Base-by-base conservation (phyloP, 2,329 filamentous ascomycete genomes). In the Fusarium tjaetaba region DNA sequence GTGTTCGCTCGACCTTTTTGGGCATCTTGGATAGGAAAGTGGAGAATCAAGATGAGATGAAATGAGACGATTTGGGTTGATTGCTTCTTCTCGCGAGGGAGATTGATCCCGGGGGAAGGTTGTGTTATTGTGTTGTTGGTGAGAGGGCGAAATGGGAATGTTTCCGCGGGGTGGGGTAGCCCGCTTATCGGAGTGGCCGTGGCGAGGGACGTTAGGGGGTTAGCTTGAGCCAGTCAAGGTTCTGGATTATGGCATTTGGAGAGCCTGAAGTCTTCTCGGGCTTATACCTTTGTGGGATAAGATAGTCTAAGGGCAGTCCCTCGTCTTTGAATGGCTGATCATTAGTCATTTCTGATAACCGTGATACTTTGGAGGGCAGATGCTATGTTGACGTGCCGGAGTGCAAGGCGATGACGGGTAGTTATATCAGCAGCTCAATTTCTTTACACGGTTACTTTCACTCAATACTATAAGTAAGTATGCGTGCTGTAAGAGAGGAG, bases 21-120 rank as follows among this genome's bases (percentile, higher is more conserved):
- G 75, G 66, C 75, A 77, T 77, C 48, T 56, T 20, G 11, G 38
- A 46, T 28, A 75, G 75, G 75, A 65, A 77, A 57, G 75, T 77
- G 75, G 73, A 52, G 67, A 64, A 20, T 15, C 13, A 42, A 42
- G 22, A 53, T 11, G 45, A 48, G 30, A 9, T 36, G 32, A 11
- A 26, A 28, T 24, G 24, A 20, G 36, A 38, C 36, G 32, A 38
- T 14, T 18, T 41, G 24, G 34, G 24, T 56, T 34, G n/a, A 10
- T 46, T 52, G 24, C 39, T 56, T 43, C 41, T 48, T 58, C 55
- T 51, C 4, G 34, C 48, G 52, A 64, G 61, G 70, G 46, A 56
- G 39, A 70, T 56, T 39, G 43, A 52, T 43, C 63, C 55, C 53
- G 55, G 32, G 51, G 43, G 53, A n/a, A n/a, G 45, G 53, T 58